Base-by-base conservation (phyloP, 176 grass and related monocot genomes). In the Musa itinerans region DNA sequence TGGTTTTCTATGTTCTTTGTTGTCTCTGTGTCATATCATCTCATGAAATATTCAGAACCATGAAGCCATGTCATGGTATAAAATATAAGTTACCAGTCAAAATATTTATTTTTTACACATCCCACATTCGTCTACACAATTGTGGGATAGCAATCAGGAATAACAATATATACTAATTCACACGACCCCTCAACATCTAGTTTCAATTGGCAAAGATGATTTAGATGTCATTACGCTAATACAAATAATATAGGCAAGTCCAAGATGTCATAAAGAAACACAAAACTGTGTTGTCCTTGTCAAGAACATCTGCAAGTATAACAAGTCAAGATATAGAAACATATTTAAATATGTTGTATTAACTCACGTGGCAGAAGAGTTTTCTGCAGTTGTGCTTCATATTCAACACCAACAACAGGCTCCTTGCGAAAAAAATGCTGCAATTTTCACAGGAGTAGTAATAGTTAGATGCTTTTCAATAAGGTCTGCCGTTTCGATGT, bases 311-410 rank as follows among this genome's bases (percentile, higher is more conserved):
- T 57, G 55, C 16, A 57, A 57, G 3, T 50, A 49, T 49, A 50
- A 69, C 10, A 1, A 70, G 43, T 70, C 16, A 51, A 48, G 14
- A 70, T 21, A 50, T 50, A 70, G 68, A n/a, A 50, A 20, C 15
- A n/a, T 20, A 15, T 49, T 29, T 68, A 68, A 69, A 15, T 51
- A 48, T 70, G 52, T 64, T 58, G 59, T 61, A 62, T 67, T 17
- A 80, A 83, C 90, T 91, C 91, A 99, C 95, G 13, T 49, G 95
- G 95, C 75, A 99, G 88, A 77, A 99, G 95, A 81, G 88, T 91
- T 78, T 99, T 98, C 82, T 99, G 95, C 77, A 99, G 83, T 57
- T 89, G 90, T 70, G 95, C 88, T 94, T 99, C 95, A 70, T 94
- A 99, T 77, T 99, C 95, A 72, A 99, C 90, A 16, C 88, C 90